These are phyloP conservation scores for Afroboletus lepidellus DNA, from an alignment of 1,284 basidiomycete genomes.

Conservation along the genomic window DNA sequence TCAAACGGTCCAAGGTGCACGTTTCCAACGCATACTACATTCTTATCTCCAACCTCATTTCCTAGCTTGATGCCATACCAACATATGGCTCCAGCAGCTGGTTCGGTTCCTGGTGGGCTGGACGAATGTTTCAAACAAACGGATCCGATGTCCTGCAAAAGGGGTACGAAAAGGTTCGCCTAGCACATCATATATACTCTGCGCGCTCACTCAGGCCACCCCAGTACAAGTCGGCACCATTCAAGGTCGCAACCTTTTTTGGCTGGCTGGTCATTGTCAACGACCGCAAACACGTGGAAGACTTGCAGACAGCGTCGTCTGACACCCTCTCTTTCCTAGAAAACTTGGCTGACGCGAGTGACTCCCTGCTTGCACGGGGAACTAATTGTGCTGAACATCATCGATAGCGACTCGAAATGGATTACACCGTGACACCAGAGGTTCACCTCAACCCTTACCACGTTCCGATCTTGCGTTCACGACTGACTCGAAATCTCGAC, in stretches of 20 bases:
- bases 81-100: background rate
- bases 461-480: background rate
- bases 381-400: background rate
- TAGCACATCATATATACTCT: background rate
- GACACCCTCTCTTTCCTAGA: background rate
- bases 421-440: background rate
- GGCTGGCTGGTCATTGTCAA: background rate
- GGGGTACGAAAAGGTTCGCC: slow-evolving; percentile 21
- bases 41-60: no score
- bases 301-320: background rate
- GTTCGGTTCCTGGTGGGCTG: slow-evolving; percentile 21
- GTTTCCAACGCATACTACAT: no score
- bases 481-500: background rate
- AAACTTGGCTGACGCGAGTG: background rate
- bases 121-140: slow-evolving; percentile 8
- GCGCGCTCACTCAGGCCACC: background rate
- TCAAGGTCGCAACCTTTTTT: slow-evolving; percentile 25
- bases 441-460: background rate
- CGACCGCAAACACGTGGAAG: background rate
- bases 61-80: background rate
- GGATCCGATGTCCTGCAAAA: slow-evolving; percentile 13
- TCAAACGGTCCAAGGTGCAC: no score
- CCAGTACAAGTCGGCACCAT: slow-evolving; percentile 29
- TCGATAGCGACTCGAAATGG: background rate
- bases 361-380: background rate